A percentile compares a stretch with the other conserved stretches of the same genome.
Evolutionary conservation across 2,329 filamentous ascomycete genomes (phyloP).

Genomic region (Rhynchosporium secalis): DNA sequence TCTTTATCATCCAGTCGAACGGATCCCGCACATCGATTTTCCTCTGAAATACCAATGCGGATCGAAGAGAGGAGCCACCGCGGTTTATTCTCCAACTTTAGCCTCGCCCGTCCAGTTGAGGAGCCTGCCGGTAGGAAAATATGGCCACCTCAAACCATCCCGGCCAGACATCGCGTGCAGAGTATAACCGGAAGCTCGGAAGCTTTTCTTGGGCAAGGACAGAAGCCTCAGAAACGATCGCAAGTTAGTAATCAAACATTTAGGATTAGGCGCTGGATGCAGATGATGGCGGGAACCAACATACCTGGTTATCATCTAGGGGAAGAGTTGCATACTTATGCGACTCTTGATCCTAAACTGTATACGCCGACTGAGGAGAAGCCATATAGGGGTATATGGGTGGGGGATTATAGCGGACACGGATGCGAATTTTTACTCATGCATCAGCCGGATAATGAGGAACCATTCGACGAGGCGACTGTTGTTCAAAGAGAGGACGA

Average conservation of each 20-base stretch:
- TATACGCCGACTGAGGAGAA: conserved; percentile 80
- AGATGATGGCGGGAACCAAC: conserved; percentile 51
- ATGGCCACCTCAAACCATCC: conserved; percentile 76
- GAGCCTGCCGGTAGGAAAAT: conserved; percentile 49
- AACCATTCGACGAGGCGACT: conserved; percentile 42
- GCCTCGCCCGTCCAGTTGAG: conserved; percentile 58
- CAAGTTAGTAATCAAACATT: conserved; percentile 72
- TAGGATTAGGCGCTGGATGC: conserved; percentile 73
- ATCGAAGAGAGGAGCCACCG: conserved; percentile 47
- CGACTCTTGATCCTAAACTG: conserved; percentile 69
- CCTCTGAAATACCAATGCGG: conserved; percentile 52
- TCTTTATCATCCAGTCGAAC: conserved; percentile 21
- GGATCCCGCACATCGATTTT: conserved; percentile 44
- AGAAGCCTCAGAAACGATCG: conserved; percentile 51
- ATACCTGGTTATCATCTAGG: conserved; percentile 50
- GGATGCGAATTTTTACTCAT: conserved; percentile 87
- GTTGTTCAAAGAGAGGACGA: conserved; percentile 46
- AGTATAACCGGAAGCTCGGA: conserved; percentile 45
- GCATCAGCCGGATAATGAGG: conserved; percentile 66
- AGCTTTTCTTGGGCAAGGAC: conserved; percentile 44
- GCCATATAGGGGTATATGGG: conserved; percentile 87
- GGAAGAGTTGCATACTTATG: conserved; percentile 61
- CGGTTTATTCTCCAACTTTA: conserved; percentile 64
- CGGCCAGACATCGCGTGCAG: conserved; percentile 51
- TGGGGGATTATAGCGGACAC: conserved; percentile 78